These are phyloP conservation scores for Trypanosoma avium DNA, from an alignment of 208 protist species.

Conservation along the genomic window DNA sequence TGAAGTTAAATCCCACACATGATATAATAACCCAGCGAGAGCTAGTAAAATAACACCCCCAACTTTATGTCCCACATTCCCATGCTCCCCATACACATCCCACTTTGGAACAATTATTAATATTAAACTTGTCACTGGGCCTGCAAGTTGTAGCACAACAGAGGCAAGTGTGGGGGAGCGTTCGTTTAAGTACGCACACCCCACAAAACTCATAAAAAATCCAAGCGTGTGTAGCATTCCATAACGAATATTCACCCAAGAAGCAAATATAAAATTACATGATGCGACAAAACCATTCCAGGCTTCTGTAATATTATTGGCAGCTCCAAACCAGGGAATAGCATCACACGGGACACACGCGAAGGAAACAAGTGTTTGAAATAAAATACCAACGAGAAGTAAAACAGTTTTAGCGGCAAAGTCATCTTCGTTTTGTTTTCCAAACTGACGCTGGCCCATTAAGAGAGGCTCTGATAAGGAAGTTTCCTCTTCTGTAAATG, in stretches of 20 bases:
- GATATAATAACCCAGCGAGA: constrained; percentile 60
- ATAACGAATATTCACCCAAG: constrained; percentile 65
- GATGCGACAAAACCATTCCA: constrained; percentile 52
- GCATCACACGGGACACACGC: constrained; percentile 67
- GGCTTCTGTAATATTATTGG: constrained; percentile 33
- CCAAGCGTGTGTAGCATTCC: constrained; percentile 69
- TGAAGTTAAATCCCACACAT: constrained; percentile 76
- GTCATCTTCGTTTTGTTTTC: constrained; percentile 53
- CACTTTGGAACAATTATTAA: constrained; percentile 75
- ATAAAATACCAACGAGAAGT: constrained; percentile 57
- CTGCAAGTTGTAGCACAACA: constrained; percentile 77
- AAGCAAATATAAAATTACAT: constrained; percentile 61
- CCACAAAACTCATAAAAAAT: constrained; percentile 79
- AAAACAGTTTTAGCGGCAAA: constrained; percentile 73
- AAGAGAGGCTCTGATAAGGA: constrained; percentile 20
- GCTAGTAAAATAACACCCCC: constrained; percentile 71
- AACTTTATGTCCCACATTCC: constrained; percentile 63
- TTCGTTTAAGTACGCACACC: constrained; percentile 82
- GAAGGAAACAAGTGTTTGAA: constrained; percentile 68
- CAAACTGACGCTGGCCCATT: constrained; percentile 53
- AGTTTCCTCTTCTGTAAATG: too few relatives aligned
- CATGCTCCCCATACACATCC: constrained; percentile 72
- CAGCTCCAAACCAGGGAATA: constrained; percentile 77
- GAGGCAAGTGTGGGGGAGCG: constrained; percentile 81
- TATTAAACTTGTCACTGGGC: constrained; percentile 68